phyloP scores from a whole-genome alignment of 2,329 filamentous ascomycete genomes.

The Apiospora arundinis region DNA sequence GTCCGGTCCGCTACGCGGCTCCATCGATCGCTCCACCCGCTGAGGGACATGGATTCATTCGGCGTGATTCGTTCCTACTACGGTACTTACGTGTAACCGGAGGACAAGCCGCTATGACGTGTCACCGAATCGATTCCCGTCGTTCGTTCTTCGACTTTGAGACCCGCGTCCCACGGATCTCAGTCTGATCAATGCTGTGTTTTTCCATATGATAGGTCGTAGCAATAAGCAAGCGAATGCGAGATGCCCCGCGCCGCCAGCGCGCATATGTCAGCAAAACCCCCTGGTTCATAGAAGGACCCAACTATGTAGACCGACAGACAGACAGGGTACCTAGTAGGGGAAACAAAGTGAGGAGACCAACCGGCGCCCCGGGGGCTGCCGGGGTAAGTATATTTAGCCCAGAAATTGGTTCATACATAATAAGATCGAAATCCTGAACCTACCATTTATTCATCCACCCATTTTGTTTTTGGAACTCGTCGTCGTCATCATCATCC shows the following conservation, averaged over 20 bases:
- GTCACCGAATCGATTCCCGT: neutral
- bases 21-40: constrained; percentile 1
- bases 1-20: neutral
- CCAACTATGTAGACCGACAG: neutral
- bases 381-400: neutral
- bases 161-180: neutral
- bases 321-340: no score
- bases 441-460: neutral
- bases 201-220: no score
- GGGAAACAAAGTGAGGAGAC: neutral
- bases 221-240: neutral
- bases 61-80: neutral
- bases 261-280: neutral
- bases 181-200: neutral
- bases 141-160: neutral
- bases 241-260: neutral
- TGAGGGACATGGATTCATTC: neutral
- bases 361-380: neutral
- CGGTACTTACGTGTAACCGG: neutral
- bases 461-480: neutral
- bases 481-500: no score
- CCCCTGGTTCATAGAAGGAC: neutral
- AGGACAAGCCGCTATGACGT: neutral
- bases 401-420: no score
- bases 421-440: no score